Percentiles rank a stretch among this genome's conserved stretches.
Evolutionary conservation across 73 alveolate genomes (phyloP).

Genomic region (Effrenium voratum): DNA sequence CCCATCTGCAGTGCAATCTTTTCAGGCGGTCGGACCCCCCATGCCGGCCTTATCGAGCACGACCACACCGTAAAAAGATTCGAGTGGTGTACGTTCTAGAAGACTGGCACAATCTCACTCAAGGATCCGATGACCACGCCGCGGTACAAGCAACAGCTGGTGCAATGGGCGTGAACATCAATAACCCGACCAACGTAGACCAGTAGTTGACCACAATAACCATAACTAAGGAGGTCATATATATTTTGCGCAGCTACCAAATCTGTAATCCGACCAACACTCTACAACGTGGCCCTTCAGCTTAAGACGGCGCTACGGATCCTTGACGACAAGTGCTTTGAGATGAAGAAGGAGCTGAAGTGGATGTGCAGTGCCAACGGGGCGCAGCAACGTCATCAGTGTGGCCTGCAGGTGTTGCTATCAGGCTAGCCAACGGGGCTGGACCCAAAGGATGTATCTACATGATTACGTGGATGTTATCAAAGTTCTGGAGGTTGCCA

Average conservation of each 20-base stretch:
- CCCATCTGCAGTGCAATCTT: too few species aligned
- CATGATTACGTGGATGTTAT: background rate
- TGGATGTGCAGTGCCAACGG: background rate
- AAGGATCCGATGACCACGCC: background rate
- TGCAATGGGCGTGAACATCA: background rate
- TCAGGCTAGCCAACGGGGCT: background rate
- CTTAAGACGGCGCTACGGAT: background rate
- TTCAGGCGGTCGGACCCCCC: too few species aligned
- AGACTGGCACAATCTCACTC: too few species aligned
- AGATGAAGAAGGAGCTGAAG: background rate
- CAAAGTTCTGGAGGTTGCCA: background rate
- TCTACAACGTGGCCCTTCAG: background rate
- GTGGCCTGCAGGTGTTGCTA: background rate
- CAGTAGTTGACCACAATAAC: background rate
- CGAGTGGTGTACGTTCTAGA: too few species aligned
- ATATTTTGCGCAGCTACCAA: background rate
- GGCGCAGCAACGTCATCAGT: background rate
- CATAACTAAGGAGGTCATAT: background rate
- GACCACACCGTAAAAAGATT: too few species aligned
- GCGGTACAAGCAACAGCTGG: background rate
- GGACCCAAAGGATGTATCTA: background rate
- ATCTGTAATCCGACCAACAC: background rate
- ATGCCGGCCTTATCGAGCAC: too few species aligned
- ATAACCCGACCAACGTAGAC: background rate
- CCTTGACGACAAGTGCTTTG: background rate